Percentiles rank a stretch among this genome's conserved stretches.
phyloP scores from a whole-genome alignment of 495 filamentous ascomycete genomes.

The Aspergillus steynii region DNA sequence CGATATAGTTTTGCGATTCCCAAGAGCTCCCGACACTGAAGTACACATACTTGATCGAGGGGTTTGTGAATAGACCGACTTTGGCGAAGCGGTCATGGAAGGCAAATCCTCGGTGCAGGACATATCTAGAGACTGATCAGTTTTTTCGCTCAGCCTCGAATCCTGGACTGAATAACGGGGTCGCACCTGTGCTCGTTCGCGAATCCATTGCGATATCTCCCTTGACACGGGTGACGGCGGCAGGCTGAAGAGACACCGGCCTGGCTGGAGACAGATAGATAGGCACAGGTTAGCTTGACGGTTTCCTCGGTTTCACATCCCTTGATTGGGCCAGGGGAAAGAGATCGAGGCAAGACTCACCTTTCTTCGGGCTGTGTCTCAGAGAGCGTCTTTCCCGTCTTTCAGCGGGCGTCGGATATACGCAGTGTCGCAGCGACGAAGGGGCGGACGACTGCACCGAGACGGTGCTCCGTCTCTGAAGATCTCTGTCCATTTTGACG shows the following conservation, averaged over 20 bases:
- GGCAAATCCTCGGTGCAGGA: slow-evolving; percentile 42
- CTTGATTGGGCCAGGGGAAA: slow-evolving; percentile 9
- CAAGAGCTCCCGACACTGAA: background rate
- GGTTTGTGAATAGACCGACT: slow-evolving; percentile 4
- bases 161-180: background rate
- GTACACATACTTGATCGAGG: slow-evolving; percentile 10
- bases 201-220: slow-evolving; percentile 39
- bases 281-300: slow-evolving; percentile 1
- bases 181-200: slow-evolving; percentile 23
- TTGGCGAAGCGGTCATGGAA: slow-evolving; percentile 19
- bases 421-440: slow-evolving; percentile 25
- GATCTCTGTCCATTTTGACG: slow-evolving; percentile 33
- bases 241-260: slow-evolving; percentile 33
- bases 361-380: slow-evolving; percentile 22
- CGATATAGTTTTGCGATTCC: background rate
- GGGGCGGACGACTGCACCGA: slow-evolving; percentile 25
- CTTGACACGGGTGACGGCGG: slow-evolving; percentile 40
- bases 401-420: slow-evolving; percentile 29
- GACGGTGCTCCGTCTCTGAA: slow-evolving; percentile 30
- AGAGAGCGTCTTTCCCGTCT: slow-evolving; percentile 22
- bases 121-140: slow-evolving; percentile 26
- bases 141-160: background rate
- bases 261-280: slow-evolving; percentile 15
- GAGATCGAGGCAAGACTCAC: slow-evolving; percentile 23
- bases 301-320: slow-evolving; percentile 5